A percentile compares a stretch with the other conserved stretches of the same genome.
phyloP scores from a whole-genome alignment of 2,329 filamentous ascomycete species.

The Phyllosticta citribraziliensis region DNA sequence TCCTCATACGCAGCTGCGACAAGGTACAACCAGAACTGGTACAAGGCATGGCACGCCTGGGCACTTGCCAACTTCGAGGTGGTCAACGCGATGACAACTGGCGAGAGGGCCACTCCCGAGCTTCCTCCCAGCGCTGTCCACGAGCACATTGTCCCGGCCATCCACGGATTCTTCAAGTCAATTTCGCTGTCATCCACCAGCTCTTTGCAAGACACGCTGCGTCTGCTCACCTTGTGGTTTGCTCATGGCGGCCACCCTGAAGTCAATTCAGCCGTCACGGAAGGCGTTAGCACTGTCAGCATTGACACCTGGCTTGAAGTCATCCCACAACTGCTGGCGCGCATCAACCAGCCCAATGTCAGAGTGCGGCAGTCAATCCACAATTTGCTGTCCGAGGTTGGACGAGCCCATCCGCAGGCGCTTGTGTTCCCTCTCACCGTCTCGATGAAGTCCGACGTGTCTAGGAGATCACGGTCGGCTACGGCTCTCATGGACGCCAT shows the following conservation, averaged over 20 bases:
- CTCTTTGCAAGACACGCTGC: constrained; percentile 88
- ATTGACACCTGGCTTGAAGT: constrained; percentile 99
- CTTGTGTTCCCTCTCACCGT: constrained; percentile 95
- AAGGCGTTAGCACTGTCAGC: constrained; percentile 84
- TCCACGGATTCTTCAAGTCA: constrained; percentile 94
- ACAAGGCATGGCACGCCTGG: constrained; percentile 99
- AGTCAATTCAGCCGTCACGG: constrained; percentile 78
- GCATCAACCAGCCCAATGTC: constrained; percentile 91
- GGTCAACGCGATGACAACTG: constrained; percentile 67
- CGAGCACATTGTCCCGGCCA: constrained; percentile 86
- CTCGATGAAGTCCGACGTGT: constrained; percentile 91
- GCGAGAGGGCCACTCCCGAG: constrained; percentile 48
- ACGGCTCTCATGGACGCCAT: constrained; percentile 96
- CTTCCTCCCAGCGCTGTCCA: constrained; percentile 60
- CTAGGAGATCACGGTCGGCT: constrained; percentile 76
- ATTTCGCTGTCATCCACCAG: constrained; percentile 86
- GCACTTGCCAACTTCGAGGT: constrained; percentile 97
- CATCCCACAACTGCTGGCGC: constrained; percentile 91
- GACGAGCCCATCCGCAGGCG: constrained; percentile 88
- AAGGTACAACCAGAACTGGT: constrained; percentile 87
- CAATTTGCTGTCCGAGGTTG: constrained; percentile 83
- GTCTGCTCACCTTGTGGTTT: constrained; percentile 92
- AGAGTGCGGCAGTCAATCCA: constrained; percentile 86
- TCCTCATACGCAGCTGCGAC: constrained; percentile 88
- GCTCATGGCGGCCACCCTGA: constrained; percentile 80